Evolutionary conservation across 805 yeast species (phyloP).

Genomic region (Ogataea angusta): DNA sequence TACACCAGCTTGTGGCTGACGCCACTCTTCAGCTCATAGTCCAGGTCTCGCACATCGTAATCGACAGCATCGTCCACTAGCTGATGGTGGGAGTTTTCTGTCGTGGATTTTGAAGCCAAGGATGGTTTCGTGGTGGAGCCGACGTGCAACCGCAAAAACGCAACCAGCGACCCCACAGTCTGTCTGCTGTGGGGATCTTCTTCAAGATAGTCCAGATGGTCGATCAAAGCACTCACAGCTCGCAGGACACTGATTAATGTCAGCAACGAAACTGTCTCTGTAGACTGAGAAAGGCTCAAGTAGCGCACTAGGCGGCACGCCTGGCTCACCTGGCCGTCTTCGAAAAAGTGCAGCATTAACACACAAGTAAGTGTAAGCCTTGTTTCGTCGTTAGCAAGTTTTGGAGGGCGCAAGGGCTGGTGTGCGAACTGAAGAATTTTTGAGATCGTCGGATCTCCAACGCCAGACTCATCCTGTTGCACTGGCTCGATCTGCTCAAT

Average conservation of each 20-base stretch:
- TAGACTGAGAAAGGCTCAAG: slow-evolving; percentile 19
- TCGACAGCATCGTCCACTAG: slow-evolving; percentile 12
- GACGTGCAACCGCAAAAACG: slow-evolving; percentile 24
- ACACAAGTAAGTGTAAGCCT: slow-evolving; percentile 31
- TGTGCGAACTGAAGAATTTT: slow-evolving; percentile 17
- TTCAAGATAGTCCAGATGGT: slow-evolving; percentile 14
- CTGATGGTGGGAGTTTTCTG: not conserved
- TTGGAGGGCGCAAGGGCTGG: slow-evolving; percentile 9
- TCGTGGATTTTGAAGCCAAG: not conserved
- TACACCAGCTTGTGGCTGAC: slow-evolving; percentile 29
- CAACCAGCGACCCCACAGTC: slow-evolving; percentile 22
- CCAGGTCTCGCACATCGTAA: slow-evolving; percentile 24
- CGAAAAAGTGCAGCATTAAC: slow-evolving; percentile 28
- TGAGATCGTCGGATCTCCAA: slow-evolving; percentile 11
- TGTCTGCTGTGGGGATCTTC: slow-evolving; percentile 12
- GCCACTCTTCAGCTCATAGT: slow-evolving; percentile 29
- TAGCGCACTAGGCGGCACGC: slow-evolving; percentile 26
- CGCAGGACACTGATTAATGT: slow-evolving; percentile 29
- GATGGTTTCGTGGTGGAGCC: slow-evolving; percentile 11
- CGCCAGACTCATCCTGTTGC: slow-evolving; percentile 4
- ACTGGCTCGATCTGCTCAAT: slow-evolving; percentile 10
- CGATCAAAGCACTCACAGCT: slow-evolving; percentile 21
- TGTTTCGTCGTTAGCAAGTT: slow-evolving; percentile 28
- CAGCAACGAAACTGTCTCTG: slow-evolving; percentile 27
- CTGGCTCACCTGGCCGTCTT: slow-evolving; percentile 17